A percentile compares a stretch with the other conserved stretches of the same genome.
Conservation (phyloP, 2,329 filamentous ascomycete genomes). For the Bipolaris bicolor region DNA sequence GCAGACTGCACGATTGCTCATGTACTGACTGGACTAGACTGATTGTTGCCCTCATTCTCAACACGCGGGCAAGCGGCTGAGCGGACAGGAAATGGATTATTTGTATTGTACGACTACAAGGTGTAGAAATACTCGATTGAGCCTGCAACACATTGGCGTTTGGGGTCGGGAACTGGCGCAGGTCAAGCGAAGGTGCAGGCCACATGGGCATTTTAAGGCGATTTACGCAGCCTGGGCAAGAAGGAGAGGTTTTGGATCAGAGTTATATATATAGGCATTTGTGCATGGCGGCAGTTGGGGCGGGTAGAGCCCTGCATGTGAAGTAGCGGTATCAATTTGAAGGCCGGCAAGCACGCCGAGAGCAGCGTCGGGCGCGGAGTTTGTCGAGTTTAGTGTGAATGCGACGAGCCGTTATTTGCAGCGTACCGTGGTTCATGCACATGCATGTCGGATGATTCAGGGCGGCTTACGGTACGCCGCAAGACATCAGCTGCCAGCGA, state of each 20-base stretch:
- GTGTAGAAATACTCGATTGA: slow-evolving; percentile 29
- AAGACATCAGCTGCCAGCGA: neutral
- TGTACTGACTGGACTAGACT: slow-evolving; percentile 61
- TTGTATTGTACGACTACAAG: slow-evolving; percentile 45
- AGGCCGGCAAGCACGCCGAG: slow-evolving; percentile 6
- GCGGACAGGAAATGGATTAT: slow-evolving; percentile 3
- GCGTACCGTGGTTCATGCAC: slow-evolving; percentile 8
- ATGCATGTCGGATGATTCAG: slow-evolving; percentile 1
- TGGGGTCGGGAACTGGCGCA: slow-evolving; percentile 4
- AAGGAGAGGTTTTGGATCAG: slow-evolving; percentile 5
- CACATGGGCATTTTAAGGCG: slow-evolving; percentile 13
- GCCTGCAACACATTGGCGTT: slow-evolving; percentile 36
- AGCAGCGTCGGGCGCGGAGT: slow-evolving; percentile 6
- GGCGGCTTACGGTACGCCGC: neutral
- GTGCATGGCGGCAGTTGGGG: slow-evolving; percentile 7
- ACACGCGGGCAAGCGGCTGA: slow-evolving; percentile 76
- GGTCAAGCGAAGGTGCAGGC: slow-evolving; percentile 10
- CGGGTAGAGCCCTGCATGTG: neutral
- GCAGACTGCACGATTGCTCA: neutral
- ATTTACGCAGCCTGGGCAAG: slow-evolving; percentile 5
- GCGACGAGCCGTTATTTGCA: neutral
- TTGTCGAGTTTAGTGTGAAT: neutral
- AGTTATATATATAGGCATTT: neutral
- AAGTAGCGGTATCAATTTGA: neutral
- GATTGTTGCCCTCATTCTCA: slow-evolving; percentile 91